These are phyloP conservation scores for Aureobasidium pullulans DNA, from an alignment of 2,329 filamentous ascomycete species.

Conservation along the genomic window DNA sequence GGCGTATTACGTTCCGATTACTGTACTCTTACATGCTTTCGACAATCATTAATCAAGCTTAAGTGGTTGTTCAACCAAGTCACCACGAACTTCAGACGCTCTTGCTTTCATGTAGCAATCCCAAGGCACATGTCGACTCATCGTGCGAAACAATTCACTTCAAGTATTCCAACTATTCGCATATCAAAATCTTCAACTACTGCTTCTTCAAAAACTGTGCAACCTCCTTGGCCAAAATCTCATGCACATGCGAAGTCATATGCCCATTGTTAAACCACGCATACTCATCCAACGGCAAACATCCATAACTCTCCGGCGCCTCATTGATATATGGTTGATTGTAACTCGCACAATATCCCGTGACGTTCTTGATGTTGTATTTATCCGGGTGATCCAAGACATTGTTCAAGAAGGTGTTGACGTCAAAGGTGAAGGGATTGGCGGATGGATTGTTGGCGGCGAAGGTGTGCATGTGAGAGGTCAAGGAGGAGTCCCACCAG, in stretches of 20 bases:
- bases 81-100: no score
- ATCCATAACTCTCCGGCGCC: slow-evolving; percentile 40
- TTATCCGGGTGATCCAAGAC: slow-evolving; percentile 35
- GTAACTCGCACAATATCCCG: slow-evolving; percentile 38
- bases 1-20: no score
- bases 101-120: no score
- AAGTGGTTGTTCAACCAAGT: no score
- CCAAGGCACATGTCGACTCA: no score
- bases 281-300: slow-evolving; percentile 36
- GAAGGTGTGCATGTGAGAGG: slow-evolving; percentile 30
- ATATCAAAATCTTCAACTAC: not conserved
- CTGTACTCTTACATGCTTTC: no score
- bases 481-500: slow-evolving; percentile 38
- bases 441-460: slow-evolving; percentile 25
- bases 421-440: slow-evolving; percentile 39
- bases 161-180: no score
- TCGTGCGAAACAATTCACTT: no score
- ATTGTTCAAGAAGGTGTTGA: slow-evolving; percentile 34
- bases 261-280: slow-evolving; percentile 45
- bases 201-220: slow-evolving; percentile 15
- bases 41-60: no score
- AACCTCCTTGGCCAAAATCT: slow-evolving; percentile 28
- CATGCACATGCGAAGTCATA: slow-evolving; percentile 37
- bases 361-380: slow-evolving; percentile 42
- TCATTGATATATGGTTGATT: slow-evolving; percentile 39